These are phyloP conservation scores for Trichoderma sp. DNA, from an alignment of 2,329 filamentous ascomycete species.

Conservation along the genomic window DNA sequence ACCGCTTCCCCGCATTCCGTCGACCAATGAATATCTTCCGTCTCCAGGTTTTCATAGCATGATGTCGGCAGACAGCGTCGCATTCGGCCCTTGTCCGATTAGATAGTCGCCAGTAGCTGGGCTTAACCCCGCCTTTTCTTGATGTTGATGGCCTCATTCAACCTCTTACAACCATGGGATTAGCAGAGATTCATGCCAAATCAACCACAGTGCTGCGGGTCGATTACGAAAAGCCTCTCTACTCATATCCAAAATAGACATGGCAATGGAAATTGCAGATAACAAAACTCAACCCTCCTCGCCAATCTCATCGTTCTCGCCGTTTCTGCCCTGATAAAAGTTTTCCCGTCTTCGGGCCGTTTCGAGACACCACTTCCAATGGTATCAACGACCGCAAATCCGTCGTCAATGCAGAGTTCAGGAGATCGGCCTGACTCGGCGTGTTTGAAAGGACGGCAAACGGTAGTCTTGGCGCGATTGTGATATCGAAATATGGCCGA, in stretches of 20 bases:
- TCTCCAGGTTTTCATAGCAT: background rate
- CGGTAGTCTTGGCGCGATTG: background rate
- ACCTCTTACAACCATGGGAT: background rate
- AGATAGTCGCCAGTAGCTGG: background rate
- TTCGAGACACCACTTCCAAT: background rate
- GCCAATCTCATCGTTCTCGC: background rate
- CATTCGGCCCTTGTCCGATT: background rate
- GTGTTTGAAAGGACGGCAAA: background rate
- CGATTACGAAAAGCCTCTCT: background rate
- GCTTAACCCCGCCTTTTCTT: background rate
- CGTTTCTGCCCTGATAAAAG: background rate
- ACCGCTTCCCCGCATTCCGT: background rate
- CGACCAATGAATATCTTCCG: background rate
- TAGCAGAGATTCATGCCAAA: background rate
- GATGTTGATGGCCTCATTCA: background rate
- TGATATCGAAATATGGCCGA: background rate
- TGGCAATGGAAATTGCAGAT: background rate
- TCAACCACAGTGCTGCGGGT: background rate
- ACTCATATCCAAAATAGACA: background rate
- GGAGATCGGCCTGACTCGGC: background rate
- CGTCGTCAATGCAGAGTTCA: background rate
- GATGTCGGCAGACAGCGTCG: background rate
- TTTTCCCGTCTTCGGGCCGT: background rate
- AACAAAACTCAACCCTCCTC: background rate
- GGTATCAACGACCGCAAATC: background rate